phyloP scores from a whole-genome alignment of 2,329 filamentous ascomycete genomes.

The Knoxdaviesia capensis region DNA sequence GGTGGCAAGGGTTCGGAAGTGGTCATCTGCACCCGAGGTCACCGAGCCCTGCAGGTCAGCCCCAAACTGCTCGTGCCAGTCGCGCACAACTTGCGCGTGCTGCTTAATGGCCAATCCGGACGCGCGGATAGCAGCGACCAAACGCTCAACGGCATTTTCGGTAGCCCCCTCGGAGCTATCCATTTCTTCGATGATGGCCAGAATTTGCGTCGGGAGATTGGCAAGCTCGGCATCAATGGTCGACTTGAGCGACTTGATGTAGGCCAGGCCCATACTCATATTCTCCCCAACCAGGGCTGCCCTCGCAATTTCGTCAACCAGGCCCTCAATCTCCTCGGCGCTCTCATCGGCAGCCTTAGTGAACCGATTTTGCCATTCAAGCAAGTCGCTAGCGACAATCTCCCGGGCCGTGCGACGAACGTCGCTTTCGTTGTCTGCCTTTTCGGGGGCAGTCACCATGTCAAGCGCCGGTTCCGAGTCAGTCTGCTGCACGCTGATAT shows the following conservation, averaged over 20 bases:
- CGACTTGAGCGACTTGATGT: slow-evolving; percentile 49
- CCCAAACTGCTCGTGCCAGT: slow-evolving; percentile 58
- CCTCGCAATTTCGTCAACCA: slow-evolving; percentile 34
- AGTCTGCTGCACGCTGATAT: too few species aligned
- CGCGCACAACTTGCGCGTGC: slow-evolving; percentile 54
- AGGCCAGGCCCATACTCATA: slow-evolving; percentile 42
- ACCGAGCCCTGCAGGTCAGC: slow-evolving; percentile 48
- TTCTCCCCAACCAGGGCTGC: slow-evolving; percentile 13
- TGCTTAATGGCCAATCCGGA: slow-evolving; percentile 57
- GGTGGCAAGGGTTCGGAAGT: slow-evolving; percentile 62
- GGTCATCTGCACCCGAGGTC: slow-evolving; percentile 53
- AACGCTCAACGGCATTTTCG: slow-evolving; percentile 19
- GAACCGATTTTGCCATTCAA: slow-evolving; percentile 77
- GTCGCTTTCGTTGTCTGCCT: slow-evolving; percentile 28
- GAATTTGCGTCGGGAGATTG: slow-evolving; percentile 46
- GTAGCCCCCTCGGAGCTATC: slow-evolving; percentile 26
- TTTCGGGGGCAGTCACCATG: slow-evolving; percentile 21
- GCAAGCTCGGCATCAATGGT: slow-evolving; percentile 43
- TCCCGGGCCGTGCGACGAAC: slow-evolving; percentile 37
- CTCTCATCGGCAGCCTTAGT: slow-evolving; percentile 70
- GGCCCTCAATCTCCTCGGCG: slow-evolving; percentile 48
- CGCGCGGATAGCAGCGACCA: slow-evolving; percentile 33
- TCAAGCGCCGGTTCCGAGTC: too few species aligned
- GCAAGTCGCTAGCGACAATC: slow-evolving; percentile 58
- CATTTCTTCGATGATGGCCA: slow-evolving; percentile 35